phyloP scores from a whole-genome alignment of 2,329 filamentous ascomycete species.

The Fusarium domesticum region DNA sequence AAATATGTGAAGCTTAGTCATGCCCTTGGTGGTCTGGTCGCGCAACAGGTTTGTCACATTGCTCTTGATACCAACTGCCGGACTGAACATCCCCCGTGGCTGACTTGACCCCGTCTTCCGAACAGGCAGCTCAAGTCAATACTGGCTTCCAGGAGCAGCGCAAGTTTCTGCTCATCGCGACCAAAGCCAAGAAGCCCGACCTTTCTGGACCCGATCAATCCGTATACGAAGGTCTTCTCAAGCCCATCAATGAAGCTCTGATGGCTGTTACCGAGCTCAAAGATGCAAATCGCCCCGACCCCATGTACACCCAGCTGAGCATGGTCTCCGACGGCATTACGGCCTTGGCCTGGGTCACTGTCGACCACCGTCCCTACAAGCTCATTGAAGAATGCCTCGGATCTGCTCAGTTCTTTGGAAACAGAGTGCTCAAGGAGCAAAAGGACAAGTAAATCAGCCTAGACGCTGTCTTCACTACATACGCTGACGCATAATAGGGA shows the following conservation, averaged over 20 bases:
- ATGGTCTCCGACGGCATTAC: constrained; percentile 88
- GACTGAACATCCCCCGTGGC: not conserved
- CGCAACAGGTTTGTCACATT: constrained; percentile 64
- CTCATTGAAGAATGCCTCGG: constrained; percentile 80
- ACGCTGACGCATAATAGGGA: constrained; percentile 52
- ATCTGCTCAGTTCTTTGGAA: constrained; percentile 89
- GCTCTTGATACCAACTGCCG: not conserved
- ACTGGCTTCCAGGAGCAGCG: constrained; percentile 79
- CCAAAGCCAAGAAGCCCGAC: constrained; percentile 89
- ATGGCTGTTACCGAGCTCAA: constrained; percentile 76
- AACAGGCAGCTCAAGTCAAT: constrained; percentile 50
- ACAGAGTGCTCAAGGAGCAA: constrained; percentile 86
- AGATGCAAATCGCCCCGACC: constrained; percentile 73
- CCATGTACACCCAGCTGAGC: constrained; percentile 76
- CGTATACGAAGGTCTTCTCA: constrained; percentile 72
- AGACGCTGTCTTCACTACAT: not conserved
- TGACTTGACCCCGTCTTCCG: not conserved
- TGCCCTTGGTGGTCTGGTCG: constrained; percentile 72
- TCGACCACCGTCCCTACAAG: constrained; percentile 78
- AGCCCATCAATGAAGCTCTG: constrained; percentile 81
- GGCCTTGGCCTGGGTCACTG: constrained; percentile 84
- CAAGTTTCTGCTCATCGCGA: constrained; percentile 81
- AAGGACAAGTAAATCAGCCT: constrained; percentile 59
- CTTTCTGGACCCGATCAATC: constrained; percentile 57
- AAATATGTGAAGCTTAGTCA: constrained; percentile 76